These are phyloP conservation scores for Jamesozyma spencerorum DNA, from an alignment of 805 yeast species.

Conservation along the genomic window DNA sequence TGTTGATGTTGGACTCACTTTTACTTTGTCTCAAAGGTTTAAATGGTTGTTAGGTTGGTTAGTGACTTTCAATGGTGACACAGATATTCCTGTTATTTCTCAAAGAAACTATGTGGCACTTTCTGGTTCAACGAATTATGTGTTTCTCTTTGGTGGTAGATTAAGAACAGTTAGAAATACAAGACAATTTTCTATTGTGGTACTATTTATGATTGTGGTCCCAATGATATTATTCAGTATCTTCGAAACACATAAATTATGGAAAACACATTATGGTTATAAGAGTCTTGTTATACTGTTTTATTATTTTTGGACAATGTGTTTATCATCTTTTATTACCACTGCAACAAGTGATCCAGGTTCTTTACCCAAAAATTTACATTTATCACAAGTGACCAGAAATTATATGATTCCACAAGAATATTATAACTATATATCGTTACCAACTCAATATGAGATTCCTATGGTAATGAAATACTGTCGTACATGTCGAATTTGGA, in stretches of 20 bases:
- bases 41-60: slow-evolving; percentile 12
- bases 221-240: slow-evolving; percentile 49
- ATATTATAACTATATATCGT: slow-evolving; percentile 39
- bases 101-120: slow-evolving; percentile 15
- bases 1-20: not conserved
- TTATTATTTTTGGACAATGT: slow-evolving; percentile 47
- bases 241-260: slow-evolving; percentile 32
- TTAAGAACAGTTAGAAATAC: slow-evolving; percentile 37
- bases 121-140: slow-evolving; percentile 29
- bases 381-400: slow-evolving; percentile 31
- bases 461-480: slow-evolving; percentile 46
- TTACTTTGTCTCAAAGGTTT: not conserved
- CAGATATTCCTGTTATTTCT: slow-evolving; percentile 4
- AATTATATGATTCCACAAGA: slow-evolving; percentile 43
- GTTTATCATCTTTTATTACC: slow-evolving; percentile 40
- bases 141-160: slow-evolving; percentile 61
- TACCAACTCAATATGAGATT: slow-evolving; percentile 34
- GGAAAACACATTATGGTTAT: slow-evolving; percentile 18
- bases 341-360: slow-evolving; percentile 67
- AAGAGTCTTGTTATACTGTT: slow-evolving; percentile 39
- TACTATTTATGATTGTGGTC: slow-evolving; percentile 29
- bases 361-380: slow-evolving; percentile 55
- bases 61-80: slow-evolving; percentile 18
- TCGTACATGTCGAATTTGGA: slow-evolving; percentile 58
- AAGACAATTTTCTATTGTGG: slow-evolving; percentile 33